Evolutionary conservation across 805 yeast genomes (phyloP).

Genomic region (Sugiyamaella chiloensis): DNA sequence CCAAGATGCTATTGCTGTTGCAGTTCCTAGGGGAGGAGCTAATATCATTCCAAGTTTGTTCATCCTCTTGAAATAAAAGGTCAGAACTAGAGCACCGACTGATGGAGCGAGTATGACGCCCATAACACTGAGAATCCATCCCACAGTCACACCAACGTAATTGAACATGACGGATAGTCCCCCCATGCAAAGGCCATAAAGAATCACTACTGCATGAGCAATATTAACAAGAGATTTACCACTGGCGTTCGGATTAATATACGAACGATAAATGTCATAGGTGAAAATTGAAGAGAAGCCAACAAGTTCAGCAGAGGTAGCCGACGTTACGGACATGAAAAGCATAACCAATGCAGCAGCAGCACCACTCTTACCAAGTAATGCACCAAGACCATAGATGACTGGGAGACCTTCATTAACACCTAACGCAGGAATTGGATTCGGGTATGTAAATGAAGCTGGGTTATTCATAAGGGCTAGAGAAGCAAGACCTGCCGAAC

Average conservation of each 20-base stretch:
- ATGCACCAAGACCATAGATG: constrained; percentile 74
- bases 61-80: constrained; percentile 61
- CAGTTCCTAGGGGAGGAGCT: constrained; percentile 72
- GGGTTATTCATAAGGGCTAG: constrained; percentile 67
- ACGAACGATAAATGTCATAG: constrained; percentile 77
- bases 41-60: constrained; percentile 64
- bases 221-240: constrained; percentile 68
- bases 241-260: constrained; percentile 71
- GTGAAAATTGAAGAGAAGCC: constrained; percentile 82
- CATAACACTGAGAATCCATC: constrained; percentile 81
- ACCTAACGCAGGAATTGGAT: constrained; percentile 58
- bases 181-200: constrained; percentile 63
- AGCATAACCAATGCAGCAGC: constrained; percentile 73
- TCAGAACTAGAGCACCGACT: constrained; percentile 70
- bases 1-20: constrained; percentile 69
- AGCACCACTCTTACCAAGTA: constrained; percentile 85
- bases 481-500: constrained; percentile 82
- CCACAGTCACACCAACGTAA: constrained; percentile 81
- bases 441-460: constrained; percentile 77
- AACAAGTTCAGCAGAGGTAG: constrained; percentile 86
- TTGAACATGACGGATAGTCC: constrained; percentile 77
- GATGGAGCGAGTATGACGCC: constrained; percentile 86
- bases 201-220: constrained; percentile 64
- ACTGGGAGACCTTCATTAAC: constrained; percentile 65
- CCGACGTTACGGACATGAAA: constrained; percentile 90